Evolutionary conservation across 2,329 filamentous ascomycete species (phyloP), one percentile per base, ranked within the genome.

Genomic region (Podosphaera fusca): DNA sequence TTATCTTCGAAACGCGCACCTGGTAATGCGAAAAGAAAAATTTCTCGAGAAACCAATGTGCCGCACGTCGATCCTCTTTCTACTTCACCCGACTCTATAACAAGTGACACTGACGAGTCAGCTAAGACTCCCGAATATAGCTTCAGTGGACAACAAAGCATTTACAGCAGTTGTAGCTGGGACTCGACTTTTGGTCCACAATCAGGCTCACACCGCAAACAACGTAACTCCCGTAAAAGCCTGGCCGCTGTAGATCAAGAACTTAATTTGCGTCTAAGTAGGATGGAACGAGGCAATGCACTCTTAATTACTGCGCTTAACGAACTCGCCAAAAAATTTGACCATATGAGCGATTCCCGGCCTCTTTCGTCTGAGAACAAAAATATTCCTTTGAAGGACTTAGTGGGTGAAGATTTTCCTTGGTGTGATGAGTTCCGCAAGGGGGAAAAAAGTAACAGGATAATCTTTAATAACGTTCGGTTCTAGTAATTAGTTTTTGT

Each of bases 211-310:
- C 51, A 34, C 21, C 38, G 51, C 2, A 31, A 3, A 6, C 10
- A 51, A 51, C 5, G 33, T 51, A 6, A 31, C 10, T 2, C 2
- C 2, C n/a, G n/a, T n/a, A 21, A 30, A 29, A 9, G 12, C 9
- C 14, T 29, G 30, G 21, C 21, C 29, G 6, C 51, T 9, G 36
- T 14, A 54, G 33, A 56, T 6, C 45, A 14, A 33, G 63, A 65
- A 2, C 40, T 65, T n/a, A 61, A 66, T 54, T 51, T 30, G 0
- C 49, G 64, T 8, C 35, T 66, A 29, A 34, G 38, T 1, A 62
- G 57, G 57, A 60, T 66, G 8, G 65, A 66, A 55, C 58, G 58
- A 2, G 64, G 66, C 54, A 66, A 65, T 38, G 35, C 35, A 14
- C 54, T 63, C 3, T 47, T 66, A 21, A 34, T 64, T 33, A 52